These are phyloP conservation scores for Macrocystidia cucumis DNA, from an alignment of 1,284 basidiomycete species.

Conservation along the genomic window DNA sequence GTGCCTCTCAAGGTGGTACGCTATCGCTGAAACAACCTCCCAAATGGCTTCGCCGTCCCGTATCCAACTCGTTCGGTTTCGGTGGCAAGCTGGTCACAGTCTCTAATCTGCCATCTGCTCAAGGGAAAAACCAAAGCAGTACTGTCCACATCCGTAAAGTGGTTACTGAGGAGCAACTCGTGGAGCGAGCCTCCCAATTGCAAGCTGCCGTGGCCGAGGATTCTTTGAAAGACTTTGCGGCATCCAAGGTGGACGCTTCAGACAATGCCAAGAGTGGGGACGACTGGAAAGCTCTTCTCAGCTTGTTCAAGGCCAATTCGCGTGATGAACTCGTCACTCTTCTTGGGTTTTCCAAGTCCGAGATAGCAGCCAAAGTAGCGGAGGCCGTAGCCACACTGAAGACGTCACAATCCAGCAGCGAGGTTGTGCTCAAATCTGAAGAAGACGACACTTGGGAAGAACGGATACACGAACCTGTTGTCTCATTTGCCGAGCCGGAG, in stretches of 20 bases:
- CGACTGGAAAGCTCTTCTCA: constrained; percentile 85
- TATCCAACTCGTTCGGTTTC: constrained; percentile 85
- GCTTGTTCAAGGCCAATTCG: constrained; percentile 86
- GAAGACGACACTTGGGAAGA: constrained; percentile 28
- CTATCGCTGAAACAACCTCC: constrained; percentile 88
- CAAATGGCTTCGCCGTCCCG: constrained; percentile 90
- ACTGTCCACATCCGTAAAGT: constrained; percentile 74
- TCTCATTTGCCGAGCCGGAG: constrained; percentile 73
- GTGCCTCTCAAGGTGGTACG: constrained; percentile 40
- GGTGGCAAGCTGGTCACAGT: constrained; percentile 84
- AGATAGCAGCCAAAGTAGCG: constrained; percentile 74
- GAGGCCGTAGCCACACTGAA: constrained; percentile 77
- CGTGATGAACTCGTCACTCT: constrained; percentile 87
- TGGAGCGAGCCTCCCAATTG: constrained; percentile 72
- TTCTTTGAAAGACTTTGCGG: constrained; percentile 57
- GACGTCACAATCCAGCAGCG: constrained; percentile 26
- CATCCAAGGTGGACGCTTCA: constrained; percentile 35
- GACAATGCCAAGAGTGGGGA: constrained; percentile 35
- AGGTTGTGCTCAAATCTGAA: constrained; percentile 21
- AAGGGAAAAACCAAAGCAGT: constrained; percentile 73
- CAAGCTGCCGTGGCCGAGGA: constrained; percentile 62
- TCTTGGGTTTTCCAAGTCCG: constrained; percentile 89
- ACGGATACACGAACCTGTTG: constrained; percentile 58
- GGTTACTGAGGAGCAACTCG: constrained; percentile 72
- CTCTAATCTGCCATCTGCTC: constrained; percentile 63